Evolutionary conservation across 306 rosid species (phyloP).

Genomic region (Vachellia pachyceras): DNA sequence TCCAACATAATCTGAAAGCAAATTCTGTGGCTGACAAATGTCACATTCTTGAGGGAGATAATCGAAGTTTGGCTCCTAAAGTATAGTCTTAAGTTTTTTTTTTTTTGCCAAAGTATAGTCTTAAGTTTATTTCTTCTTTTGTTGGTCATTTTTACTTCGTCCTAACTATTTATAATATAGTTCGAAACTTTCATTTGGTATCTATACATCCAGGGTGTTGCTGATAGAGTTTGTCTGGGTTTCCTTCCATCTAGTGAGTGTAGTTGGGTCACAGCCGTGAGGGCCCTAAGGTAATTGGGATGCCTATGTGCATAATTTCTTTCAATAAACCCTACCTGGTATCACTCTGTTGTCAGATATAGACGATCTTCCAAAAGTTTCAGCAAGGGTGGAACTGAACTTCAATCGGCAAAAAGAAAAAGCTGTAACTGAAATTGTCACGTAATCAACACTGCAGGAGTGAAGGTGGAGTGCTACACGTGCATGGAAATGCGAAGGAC

Average conservation of each 20-base stretch:
- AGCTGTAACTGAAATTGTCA: conserved; percentile 6
- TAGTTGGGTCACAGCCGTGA: conserved; percentile 88
- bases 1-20: conserved; percentile 64
- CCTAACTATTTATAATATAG: no score
- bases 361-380: background rate
- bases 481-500: conserved; percentile 87
- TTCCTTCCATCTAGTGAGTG: conserved; percentile 88
- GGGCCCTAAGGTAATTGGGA: conserved; percentile 74
- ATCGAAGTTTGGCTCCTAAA: conserved; percentile 75
- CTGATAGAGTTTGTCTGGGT: conserved; percentile 94
- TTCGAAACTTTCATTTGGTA: no score
- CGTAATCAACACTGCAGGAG: conserved; percentile 58
- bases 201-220: conserved; percentile 79
- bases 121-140: background rate
- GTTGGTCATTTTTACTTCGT: background rate
- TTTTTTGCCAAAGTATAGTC: no score
- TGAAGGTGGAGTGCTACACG: conserved; percentile 83
- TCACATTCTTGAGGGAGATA: conserved; percentile 84
- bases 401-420: background rate
- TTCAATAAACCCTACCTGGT: background rate
- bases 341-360: conserved; percentile 23
- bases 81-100: conserved; percentile 51
- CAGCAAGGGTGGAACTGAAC: background rate
- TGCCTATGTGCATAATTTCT: conserved; percentile 8
- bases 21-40: conserved; percentile 78